Conservation (phyloP, 306 rosid genomes). For the Vigna hirtella region DNA sequence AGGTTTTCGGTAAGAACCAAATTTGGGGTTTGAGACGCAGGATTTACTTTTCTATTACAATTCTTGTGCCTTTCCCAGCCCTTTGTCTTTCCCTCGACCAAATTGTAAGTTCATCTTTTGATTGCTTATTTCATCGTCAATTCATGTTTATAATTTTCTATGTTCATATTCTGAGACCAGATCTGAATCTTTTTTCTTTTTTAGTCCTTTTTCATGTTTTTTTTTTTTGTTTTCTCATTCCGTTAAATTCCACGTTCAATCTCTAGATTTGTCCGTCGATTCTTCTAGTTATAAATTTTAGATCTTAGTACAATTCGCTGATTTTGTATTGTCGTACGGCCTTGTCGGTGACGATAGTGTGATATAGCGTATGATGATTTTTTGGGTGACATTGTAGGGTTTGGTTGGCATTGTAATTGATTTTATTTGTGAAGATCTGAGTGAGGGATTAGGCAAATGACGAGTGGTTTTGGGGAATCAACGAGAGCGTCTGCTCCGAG, state of each 20-base stretch:
- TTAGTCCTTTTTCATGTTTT: neutral
- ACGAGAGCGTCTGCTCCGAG: slow-evolving; percentile 57
- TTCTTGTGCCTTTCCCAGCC: neutral
- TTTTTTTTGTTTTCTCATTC: neutral
- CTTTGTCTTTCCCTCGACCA: neutral
- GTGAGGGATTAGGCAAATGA: slow-evolving; percentile 54
- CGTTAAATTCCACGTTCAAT: slow-evolving; percentile 5
- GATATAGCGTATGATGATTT: neutral
- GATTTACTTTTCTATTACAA: neutral
- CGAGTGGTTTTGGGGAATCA: slow-evolving; percentile 74
- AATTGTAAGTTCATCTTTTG: slow-evolving; percentile 45
- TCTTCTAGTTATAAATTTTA: neutral
- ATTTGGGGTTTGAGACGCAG: slow-evolving; percentile 26
- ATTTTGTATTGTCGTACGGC: neutral
- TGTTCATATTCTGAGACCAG: neutral
- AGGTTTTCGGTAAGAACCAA: slow-evolving; percentile 23
- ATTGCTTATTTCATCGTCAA: neutral
- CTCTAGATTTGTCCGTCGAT: neutral
- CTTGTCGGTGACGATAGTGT: neutral
- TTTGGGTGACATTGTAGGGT: slow-evolving; percentile 33
- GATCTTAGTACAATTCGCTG: neutral
- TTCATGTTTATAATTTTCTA: neutral
- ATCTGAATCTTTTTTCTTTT: neutral
- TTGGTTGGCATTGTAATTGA: slow-evolving; percentile 27
- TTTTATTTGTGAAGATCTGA: slow-evolving; percentile 29